These are phyloP conservation scores for Stachybotrys elegans DNA, from an alignment of 2,329 filamentous ascomycete genomes.

Conservation along the genomic window DNA sequence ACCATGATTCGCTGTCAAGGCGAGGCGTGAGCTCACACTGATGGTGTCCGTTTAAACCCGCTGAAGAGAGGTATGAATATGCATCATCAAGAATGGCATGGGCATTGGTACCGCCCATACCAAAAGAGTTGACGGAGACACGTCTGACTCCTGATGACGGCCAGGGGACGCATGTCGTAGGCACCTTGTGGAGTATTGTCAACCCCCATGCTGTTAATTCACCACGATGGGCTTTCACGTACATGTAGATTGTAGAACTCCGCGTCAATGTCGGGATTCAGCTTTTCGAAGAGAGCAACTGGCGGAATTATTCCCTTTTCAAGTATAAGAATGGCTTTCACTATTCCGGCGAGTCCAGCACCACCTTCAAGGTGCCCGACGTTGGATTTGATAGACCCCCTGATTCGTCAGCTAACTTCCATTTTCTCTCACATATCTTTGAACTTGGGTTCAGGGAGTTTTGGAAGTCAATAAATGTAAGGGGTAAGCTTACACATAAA, in stretches of 20 bases:
- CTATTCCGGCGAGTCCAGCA: constrained; percentile 9
- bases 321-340: constrained; percentile 11
- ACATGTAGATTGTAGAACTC: constrained; percentile 8
- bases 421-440: background rate
- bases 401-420: background rate
- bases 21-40: too few relatives aligned
- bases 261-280: constrained; percentile 7
- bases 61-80: too few relatives aligned
- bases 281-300: constrained; percentile 7
- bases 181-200: too few relatives aligned
- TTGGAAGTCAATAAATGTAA: background rate
- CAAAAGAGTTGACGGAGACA: constrained; percentile 38
- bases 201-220: too few relatives aligned
- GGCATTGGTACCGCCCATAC: constrained; percentile 38
- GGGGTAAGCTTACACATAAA: constrained; percentile 4
- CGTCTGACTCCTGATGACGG: constrained; percentile 2
- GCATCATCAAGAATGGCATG: constrained; percentile 31
- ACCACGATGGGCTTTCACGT: constrained; percentile 2
- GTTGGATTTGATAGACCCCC: constrained; percentile 18
- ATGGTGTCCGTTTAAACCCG: too few relatives aligned
- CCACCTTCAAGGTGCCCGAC: constrained; percentile 17
- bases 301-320: constrained; percentile 11
- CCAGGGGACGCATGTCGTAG: constrained; percentile 1
- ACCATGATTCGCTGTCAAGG: too few relatives aligned
- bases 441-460: background rate